Evolutionary conservation across 2,329 filamentous ascomycete species (phyloP).

Genomic region (Coniochaeta sp.): DNA sequence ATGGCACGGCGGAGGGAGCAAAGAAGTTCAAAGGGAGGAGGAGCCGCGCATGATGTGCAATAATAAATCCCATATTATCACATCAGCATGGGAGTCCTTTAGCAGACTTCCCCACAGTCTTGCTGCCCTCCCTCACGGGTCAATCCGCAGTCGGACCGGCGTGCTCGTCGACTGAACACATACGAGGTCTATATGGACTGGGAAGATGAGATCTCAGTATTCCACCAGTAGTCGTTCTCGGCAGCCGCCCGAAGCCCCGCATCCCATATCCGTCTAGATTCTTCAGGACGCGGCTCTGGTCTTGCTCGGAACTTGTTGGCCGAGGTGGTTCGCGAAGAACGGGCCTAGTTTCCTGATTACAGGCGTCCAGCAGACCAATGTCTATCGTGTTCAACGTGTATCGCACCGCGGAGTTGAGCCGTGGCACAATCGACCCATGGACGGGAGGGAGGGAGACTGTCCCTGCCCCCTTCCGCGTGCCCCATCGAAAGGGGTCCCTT

Average conservation of each 20-base stretch:
- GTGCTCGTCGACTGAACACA: slow-evolving; percentile 9
- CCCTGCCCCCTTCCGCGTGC: background rate
- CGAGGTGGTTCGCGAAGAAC: slow-evolving; percentile 16
- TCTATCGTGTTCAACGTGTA: slow-evolving; percentile 1
- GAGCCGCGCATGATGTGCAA: slow-evolving; percentile 14
- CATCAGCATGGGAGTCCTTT: background rate
- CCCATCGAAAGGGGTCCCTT: background rate
- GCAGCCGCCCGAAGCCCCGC: slow-evolving; percentile 13
- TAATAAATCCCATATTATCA: slow-evolving; percentile 8
- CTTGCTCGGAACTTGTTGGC: slow-evolving; percentile 19
- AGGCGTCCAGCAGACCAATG: slow-evolving; percentile 5
- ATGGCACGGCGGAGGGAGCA: slow-evolving; percentile 1
- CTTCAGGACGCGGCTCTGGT: slow-evolving; percentile 13
- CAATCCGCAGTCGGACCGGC: slow-evolving; percentile 13
- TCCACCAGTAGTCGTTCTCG: slow-evolving; percentile 11
- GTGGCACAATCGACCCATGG: background rate
- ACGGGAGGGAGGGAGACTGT: background rate
- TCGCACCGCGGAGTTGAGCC: background rate
- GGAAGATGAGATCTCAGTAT: slow-evolving; percentile 13
- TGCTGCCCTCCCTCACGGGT: background rate
- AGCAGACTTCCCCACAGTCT: slow-evolving; percentile 1
- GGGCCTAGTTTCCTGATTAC: slow-evolving; percentile 28
- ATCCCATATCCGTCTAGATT: slow-evolving; percentile 12
- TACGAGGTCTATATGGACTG: slow-evolving; percentile 15
- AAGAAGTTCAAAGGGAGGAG: slow-evolving; percentile 5